These are phyloP conservation scores for Aaosphaeria arxii DNA, from an alignment of 2,329 filamentous ascomycete species.

Conservation along the genomic window DNA sequence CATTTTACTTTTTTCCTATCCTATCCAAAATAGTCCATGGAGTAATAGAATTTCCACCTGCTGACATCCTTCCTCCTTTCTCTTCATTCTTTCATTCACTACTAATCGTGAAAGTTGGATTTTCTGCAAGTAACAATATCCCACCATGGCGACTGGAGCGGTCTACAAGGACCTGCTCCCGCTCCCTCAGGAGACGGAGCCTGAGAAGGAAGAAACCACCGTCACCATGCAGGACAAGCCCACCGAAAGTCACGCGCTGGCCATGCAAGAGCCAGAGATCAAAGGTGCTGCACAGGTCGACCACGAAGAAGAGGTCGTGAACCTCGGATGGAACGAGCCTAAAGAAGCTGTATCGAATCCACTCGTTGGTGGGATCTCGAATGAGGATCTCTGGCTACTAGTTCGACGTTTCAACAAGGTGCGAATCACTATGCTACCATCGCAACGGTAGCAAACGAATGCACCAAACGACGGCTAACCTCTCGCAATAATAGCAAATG, in stretches of 20 bases:
- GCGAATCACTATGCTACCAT: conserved; percentile 1
- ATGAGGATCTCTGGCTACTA: conserved; percentile 72
- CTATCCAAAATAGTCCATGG: too few species aligned
- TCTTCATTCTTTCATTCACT: too few species aligned
- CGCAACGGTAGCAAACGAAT: background rate
- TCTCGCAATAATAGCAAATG: conserved; percentile 48
- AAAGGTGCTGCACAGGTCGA: conserved; percentile 44
- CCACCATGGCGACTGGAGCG: conserved; percentile 23
- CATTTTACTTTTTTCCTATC: too few species aligned
- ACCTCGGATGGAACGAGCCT: conserved; percentile 68
- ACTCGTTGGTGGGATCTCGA: conserved; percentile 65
- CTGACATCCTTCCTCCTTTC: too few species aligned
- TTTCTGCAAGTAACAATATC: too few species aligned
- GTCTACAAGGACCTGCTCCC: conserved; percentile 37
- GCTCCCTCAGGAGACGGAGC: conserved; percentile 28
- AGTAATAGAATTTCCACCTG: too few species aligned
- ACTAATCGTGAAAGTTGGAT: too few species aligned
- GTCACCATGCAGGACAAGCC: conserved; percentile 40
- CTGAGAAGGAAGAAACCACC: conserved; percentile 23
- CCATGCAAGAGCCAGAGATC: conserved; percentile 38
- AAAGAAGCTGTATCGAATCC: conserved; percentile 55
- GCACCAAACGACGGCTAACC: background rate
- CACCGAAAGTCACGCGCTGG: conserved; percentile 48
- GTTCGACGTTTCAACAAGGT: conserved; percentile 73
- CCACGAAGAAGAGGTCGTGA: conserved; percentile 54